Evolutionary conservation across 1,284 basidiomycete genomes (phyloP).

Genomic region (Tilletia caries): DNA sequence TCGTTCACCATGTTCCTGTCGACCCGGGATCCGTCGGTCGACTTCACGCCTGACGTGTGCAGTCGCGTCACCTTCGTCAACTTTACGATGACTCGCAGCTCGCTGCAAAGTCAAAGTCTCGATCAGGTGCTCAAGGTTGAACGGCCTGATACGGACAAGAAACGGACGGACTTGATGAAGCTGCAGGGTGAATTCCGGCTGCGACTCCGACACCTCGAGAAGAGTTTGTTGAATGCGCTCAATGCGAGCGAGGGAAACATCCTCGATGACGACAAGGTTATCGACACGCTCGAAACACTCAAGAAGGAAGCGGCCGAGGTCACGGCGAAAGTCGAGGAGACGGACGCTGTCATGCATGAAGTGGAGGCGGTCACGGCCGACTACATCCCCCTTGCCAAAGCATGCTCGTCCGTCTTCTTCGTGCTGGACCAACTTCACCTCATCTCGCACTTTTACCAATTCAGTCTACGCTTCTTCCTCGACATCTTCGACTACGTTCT

Average conservation of each 20-base stretch:
- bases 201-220: constrained; percentile 86
- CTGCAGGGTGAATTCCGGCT: constrained; percentile 96
- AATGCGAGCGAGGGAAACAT: constrained; percentile 97
- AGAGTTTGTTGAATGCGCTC: constrained; percentile 85
- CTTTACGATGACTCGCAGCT: constrained; percentile 98
- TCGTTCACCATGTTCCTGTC: constrained; percentile 95
- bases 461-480: constrained; percentile 94
- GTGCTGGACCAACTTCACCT: constrained; percentile 89
- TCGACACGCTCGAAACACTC: constrained; percentile 90
- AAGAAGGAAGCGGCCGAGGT: constrained; percentile 97
- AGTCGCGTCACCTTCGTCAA: constrained; percentile 99
- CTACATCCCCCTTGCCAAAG: constrained; percentile 90
- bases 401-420: constrained; percentile 96
- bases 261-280: constrained; percentile 98
- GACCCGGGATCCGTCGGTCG: constrained; percentile 92
- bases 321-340: constrained; percentile 93
- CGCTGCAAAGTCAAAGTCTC: constrained; percentile 93
- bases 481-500: constrained; percentile 96
- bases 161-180: constrained; percentile 96
- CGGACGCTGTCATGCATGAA: constrained; percentile 89
- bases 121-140: constrained; percentile 97
- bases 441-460: constrained; percentile 98
- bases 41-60: constrained; percentile 97
- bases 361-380: constrained; percentile 92
- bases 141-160: constrained; percentile 91